phyloP scores from a whole-genome alignment of 2,329 filamentous ascomycete species.

The Talaromyces sp. region DNA sequence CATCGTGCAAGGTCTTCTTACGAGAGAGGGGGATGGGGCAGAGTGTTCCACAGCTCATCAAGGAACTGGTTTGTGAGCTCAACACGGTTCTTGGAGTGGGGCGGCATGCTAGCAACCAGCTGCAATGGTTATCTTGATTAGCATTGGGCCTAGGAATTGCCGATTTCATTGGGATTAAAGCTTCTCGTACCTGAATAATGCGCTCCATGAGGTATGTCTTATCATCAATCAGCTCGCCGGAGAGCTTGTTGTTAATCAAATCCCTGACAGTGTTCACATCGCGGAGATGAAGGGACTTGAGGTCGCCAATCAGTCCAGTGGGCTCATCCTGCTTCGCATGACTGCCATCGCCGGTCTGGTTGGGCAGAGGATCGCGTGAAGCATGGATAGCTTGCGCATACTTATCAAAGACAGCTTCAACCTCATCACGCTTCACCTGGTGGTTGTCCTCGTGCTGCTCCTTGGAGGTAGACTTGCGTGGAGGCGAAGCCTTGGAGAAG shows the following conservation, averaged over 20 bases:
- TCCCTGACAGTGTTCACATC: conserved; percentile 66
- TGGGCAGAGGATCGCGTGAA: conserved; percentile 65
- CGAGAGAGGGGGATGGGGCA: conserved; percentile 72
- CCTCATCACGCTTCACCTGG: conserved; percentile 42
- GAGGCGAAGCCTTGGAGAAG: conserved; percentile 34
- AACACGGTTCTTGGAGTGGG: conserved; percentile 62
- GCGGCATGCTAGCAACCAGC: conserved; percentile 67
- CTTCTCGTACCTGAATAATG: conserved; percentile 58
- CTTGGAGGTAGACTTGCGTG: conserved; percentile 26
- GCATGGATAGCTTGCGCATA: conserved; percentile 55
- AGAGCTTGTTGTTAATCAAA: conserved; percentile 64
- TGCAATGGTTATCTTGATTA: conserved; percentile 28
- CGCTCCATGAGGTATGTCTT: conserved; percentile 77
- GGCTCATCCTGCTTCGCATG: conserved; percentile 57
- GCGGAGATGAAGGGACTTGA: conserved; percentile 58
- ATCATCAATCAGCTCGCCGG: conserved; percentile 69
- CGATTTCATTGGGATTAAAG: not conserved
- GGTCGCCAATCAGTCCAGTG: conserved; percentile 58
- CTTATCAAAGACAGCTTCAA: conserved; percentile 45
- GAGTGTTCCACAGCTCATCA: conserved; percentile 68
- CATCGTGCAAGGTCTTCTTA: conserved; percentile 42
- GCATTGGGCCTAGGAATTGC: not conserved
- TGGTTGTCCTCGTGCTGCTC: conserved; percentile 28
- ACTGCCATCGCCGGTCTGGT: conserved; percentile 64
- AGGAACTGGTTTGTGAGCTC: conserved; percentile 70